phyloP scores from a whole-genome alignment of 805 yeast species.

The Nakazawaea ernobii region DNA sequence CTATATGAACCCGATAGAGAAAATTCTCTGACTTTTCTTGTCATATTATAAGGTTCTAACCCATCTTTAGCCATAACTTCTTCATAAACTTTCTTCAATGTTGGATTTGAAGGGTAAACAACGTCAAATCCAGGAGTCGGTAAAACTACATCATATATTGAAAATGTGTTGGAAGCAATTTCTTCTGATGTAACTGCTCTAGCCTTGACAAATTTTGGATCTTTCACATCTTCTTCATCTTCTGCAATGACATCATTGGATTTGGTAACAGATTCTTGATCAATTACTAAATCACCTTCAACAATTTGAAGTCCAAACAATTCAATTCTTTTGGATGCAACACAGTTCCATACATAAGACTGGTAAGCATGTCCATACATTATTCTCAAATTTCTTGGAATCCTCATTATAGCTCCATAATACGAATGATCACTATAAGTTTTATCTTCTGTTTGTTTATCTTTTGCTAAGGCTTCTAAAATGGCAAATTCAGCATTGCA shows the following conservation, averaged over 20 bases:
- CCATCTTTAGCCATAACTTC: conserved; percentile 75
- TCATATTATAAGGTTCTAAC: conserved; percentile 81
- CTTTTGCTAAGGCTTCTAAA: conserved; percentile 52
- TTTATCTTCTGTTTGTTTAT: conserved; percentile 38
- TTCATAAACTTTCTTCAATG: conserved; percentile 55
- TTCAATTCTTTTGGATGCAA: conserved; percentile 70
- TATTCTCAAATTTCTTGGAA: conserved; percentile 86
- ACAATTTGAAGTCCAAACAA: conserved; percentile 64
- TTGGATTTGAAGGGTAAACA: conserved; percentile 69
- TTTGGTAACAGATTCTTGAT: conserved; percentile 19
- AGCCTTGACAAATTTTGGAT: conserved; percentile 56
- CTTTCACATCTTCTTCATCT: conserved; percentile 67
- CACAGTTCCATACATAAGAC: conserved; percentile 90
- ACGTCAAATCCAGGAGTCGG: conserved; percentile 98
- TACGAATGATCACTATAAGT: conserved; percentile 49
- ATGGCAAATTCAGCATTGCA: conserved; percentile 82
- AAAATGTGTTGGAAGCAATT: conserved; percentile 45
- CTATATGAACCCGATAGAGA: conserved; percentile 91
- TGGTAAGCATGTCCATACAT: conserved; percentile 99
- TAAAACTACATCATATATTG: conserved; percentile 79
- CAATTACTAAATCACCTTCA: conserved; percentile 75
- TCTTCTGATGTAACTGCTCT: conserved; percentile 74
- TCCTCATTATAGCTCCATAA: conserved; percentile 76
- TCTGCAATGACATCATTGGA: conserved; percentile 26
- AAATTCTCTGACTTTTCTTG: conserved; percentile 79